Conservation (phyloP, 768 basidiomycete species). For the Exidia glandulosa region DNA sequence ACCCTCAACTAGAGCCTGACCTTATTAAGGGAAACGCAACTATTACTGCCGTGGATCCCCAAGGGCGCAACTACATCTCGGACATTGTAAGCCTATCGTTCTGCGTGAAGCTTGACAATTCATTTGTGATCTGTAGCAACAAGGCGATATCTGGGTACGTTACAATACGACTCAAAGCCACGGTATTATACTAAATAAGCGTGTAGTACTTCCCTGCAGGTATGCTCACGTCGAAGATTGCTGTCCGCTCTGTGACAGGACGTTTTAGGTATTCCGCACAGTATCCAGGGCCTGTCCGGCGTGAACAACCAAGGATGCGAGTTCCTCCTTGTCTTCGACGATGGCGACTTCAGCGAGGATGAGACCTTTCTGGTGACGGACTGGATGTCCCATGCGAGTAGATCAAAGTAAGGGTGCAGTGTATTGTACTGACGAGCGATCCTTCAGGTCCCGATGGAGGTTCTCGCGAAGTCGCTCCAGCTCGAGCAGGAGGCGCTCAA, state of each 20-base stretch:
- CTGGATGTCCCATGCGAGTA: conserved; percentile 48
- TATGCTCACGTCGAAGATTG: too few relatives aligned
- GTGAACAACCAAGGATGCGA: conserved; percentile 32
- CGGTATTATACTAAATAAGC: conserved; percentile 1
- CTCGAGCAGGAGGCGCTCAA: neutral
- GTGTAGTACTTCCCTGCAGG: conserved; percentile 42
- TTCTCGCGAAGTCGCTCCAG: conserved; percentile 36
- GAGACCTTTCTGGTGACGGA: conserved; percentile 52
- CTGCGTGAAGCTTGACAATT: neutral
- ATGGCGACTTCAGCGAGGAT: conserved; percentile 46
- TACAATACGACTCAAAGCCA: neutral
- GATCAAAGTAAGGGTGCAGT: neutral
- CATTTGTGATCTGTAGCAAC: conserved; percentile 18
- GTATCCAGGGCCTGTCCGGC: conserved; percentile 28
- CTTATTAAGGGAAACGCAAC: conserved; percentile 29
- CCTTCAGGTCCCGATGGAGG: conserved; percentile 35
- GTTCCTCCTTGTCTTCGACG: conserved; percentile 45
- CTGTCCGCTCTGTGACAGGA: too few relatives aligned
- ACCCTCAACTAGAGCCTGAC: conserved; percentile 2
- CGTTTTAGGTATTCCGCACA: conserved; percentile 45
- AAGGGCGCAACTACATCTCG: conserved; percentile 40
- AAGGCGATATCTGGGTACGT: conserved; percentile 40
- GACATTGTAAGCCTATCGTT: conserved; percentile 37
- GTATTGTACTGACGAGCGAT: conserved; percentile 20
- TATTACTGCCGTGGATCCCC: conserved; percentile 39